phyloP scores from a whole-genome alignment of 805 yeast genomes.

The Ascoidea rubescens region DNA sequence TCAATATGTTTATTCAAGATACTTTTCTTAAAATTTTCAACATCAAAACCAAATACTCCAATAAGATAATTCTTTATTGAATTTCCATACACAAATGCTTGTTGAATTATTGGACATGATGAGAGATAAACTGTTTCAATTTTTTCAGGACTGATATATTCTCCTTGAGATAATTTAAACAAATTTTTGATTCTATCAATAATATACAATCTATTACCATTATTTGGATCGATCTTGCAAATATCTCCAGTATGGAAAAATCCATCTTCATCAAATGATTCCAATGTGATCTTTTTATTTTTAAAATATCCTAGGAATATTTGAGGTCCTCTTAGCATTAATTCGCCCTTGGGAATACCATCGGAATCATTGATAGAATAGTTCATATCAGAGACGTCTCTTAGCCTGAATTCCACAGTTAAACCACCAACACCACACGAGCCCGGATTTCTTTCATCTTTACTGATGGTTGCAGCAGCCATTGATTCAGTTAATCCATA shows the following conservation, averaged over 20 bases:
- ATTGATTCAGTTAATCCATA: slow-evolving; percentile 50
- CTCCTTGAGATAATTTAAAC: slow-evolving; percentile 20
- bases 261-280: slow-evolving; percentile 27
- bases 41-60: slow-evolving; percentile 14
- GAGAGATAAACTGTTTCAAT: slow-evolving; percentile 27
- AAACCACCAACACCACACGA: slow-evolving; percentile 37
- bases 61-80: background rate
- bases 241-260: slow-evolving; percentile 51
- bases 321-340: slow-evolving; percentile 39
- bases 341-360: slow-evolving; percentile 29
- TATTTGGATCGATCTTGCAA: slow-evolving; percentile 21
- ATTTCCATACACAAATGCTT: slow-evolving; percentile 2
- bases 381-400: slow-evolving; percentile 42
- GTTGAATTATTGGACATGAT: slow-evolving; percentile 14
- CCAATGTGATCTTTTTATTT: slow-evolving; percentile 11
- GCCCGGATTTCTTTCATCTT: slow-evolving; percentile 28
- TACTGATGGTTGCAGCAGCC: slow-evolving; percentile 27
- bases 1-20: no score
- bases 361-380: slow-evolving; percentile 19
- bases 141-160: slow-evolving; percentile 32
- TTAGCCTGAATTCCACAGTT: slow-evolving; percentile 33
- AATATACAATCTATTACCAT: slow-evolving; percentile 28
- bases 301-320: slow-evolving; percentile 19
- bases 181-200: slow-evolving; percentile 43
- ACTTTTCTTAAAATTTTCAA: slow-evolving; percentile 13